phyloP scores from a whole-genome alignment of 108 stramenopile genomes.

The Mediolabrus comicus region DNA sequence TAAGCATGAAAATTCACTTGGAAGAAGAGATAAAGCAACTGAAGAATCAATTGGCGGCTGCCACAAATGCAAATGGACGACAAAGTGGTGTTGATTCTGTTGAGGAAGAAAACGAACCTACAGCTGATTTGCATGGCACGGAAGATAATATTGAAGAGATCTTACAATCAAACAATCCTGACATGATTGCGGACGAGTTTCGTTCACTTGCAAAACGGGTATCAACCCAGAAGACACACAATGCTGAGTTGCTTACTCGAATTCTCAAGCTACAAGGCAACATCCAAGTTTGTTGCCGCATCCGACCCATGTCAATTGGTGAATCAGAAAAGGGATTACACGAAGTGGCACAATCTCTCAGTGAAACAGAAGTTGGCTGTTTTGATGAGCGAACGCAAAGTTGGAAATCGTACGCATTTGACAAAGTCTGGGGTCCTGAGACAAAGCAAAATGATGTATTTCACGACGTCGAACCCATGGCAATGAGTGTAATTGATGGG shows the following conservation, averaged over 20 bases:
- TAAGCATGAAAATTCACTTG: constrained; percentile 66
- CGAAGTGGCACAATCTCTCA: constrained; percentile 77
- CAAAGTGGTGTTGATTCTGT: neutral
- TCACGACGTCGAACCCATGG: constrained; percentile 93
- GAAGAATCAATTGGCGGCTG: constrained; percentile 54
- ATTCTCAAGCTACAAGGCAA: constrained; percentile 89
- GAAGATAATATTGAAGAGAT: constrained; percentile 66
- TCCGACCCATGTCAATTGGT: constrained; percentile 73
- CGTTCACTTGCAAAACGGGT: constrained; percentile 66
- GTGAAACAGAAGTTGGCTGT: constrained; percentile 87
- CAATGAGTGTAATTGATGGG: constrained; percentile 93
- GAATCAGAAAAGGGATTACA: constrained; percentile 77
- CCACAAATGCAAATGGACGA: neutral
- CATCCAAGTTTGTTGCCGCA: constrained; percentile 90
- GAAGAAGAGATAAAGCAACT: constrained; percentile 77
- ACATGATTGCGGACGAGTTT: constrained; percentile 64
- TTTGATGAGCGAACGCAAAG: constrained; percentile 76
- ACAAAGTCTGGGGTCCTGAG: constrained; percentile 95
- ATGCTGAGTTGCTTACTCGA: constrained; percentile 84
- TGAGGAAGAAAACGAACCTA: constrained; percentile 16
- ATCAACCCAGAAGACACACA: constrained; percentile 78
- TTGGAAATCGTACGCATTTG: constrained; percentile 90
- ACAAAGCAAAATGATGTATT: constrained; percentile 86
- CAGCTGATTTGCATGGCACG: constrained; percentile 10
- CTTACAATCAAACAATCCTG: constrained; percentile 52